Conservation (phyloP, 169 alveolate genomes). For the Plasmodium coatneyi region DNA sequence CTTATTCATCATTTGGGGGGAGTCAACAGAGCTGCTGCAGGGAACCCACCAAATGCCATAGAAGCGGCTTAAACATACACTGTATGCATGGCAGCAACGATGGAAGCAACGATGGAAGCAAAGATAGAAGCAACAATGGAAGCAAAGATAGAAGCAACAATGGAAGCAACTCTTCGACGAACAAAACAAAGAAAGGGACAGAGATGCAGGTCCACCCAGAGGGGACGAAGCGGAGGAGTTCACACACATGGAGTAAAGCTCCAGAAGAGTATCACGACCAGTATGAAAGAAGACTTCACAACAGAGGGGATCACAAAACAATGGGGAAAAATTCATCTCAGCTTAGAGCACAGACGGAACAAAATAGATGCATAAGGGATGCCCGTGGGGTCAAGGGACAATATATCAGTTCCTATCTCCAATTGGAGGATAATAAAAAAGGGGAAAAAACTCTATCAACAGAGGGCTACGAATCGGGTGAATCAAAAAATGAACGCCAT, state of each 20-base stretch:
- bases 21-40: not conserved
- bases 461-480: not conserved
- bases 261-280: not conserved
- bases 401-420: not conserved
- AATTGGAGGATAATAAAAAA: slow-evolving; percentile 8
- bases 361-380: too few species aligned
- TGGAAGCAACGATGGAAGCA: not conserved
- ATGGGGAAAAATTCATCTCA: not conserved
- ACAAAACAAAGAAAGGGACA: not conserved
- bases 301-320: not conserved
- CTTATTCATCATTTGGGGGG: not conserved
- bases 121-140: not conserved
- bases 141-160: not conserved
- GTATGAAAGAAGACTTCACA: not conserved
- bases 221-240: not conserved
- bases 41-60: not conserved
- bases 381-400: not conserved
- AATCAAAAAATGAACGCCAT: not conserved
- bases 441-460: not conserved
- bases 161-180: not conserved
- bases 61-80: not conserved
- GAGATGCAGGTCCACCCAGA: not conserved
- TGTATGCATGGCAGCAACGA: not conserved
- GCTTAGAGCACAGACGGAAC: not conserved
- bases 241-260: not conserved